Evolutionary conservation across 2,329 filamentous ascomycete genomes (phyloP).

Genomic region (Arthrobotrys pseudoclavata): DNA sequence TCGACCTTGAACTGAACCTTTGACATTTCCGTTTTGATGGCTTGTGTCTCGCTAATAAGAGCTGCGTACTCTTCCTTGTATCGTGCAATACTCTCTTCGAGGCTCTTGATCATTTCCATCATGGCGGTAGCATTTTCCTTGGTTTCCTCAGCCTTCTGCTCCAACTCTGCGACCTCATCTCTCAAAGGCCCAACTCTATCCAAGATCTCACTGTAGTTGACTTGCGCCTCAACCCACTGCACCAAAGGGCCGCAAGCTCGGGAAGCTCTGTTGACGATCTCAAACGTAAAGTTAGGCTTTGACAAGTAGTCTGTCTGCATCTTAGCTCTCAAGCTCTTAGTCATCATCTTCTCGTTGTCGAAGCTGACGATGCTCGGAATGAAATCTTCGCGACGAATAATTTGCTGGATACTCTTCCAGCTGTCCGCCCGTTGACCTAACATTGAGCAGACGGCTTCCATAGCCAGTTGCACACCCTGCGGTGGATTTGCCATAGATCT

Average conservation of each 20-base stretch:
- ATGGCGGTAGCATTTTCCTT: slow-evolving; percentile 94
- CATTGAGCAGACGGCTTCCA: slow-evolving; percentile 96
- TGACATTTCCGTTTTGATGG: slow-evolving; percentile 96
- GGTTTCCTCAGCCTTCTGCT: slow-evolving; percentile 89
- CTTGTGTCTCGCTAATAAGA: slow-evolving; percentile 95
- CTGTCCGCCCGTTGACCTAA: slow-evolving; percentile 89
- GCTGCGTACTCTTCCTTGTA: slow-evolving; percentile 98
- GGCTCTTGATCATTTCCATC: slow-evolving; percentile 83
- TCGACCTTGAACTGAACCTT: slow-evolving; percentile 98
- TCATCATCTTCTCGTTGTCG: slow-evolving; percentile 96
- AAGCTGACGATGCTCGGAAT: slow-evolving; percentile 98
- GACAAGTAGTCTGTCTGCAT: slow-evolving; percentile 94
- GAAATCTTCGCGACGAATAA: slow-evolving; percentile 93
- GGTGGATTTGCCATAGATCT: slow-evolving; percentile 96
- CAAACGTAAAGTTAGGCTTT: slow-evolving; percentile 94
- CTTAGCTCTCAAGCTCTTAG: slow-evolving; percentile 80
- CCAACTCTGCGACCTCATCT: slow-evolving; percentile 87
- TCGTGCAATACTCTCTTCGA: slow-evolving; percentile 90
- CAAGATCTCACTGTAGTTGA: slow-evolving; percentile 97
- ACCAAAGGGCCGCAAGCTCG: slow-evolving; percentile 97
- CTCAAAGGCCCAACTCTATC: slow-evolving; percentile 92
- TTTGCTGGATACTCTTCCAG: slow-evolving; percentile 91
- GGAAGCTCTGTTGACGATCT: slow-evolving; percentile 94
- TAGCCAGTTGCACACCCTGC: slow-evolving; percentile 86
- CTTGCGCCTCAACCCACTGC: slow-evolving; percentile 96